Evolutionary conservation across 1,284 basidiomycete species (phyloP), one percentile per base, ranked within the genome.

Genomic region (Heliocybe sulcata): DNA sequence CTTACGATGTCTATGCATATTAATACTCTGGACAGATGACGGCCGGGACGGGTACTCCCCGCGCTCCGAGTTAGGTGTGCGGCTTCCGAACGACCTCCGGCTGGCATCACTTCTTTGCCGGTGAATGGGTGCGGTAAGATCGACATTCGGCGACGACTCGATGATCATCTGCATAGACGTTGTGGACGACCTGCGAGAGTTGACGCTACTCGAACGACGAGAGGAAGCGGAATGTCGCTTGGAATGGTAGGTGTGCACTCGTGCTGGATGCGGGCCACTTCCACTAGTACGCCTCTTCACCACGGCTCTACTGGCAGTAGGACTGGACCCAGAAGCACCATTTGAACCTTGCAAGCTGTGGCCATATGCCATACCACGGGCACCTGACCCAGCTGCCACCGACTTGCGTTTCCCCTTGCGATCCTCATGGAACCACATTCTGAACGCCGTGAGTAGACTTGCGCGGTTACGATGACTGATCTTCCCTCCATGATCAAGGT

Each of bases 381-480:
- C 23, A 25, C 47, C 47, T 25, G 23, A 6, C 6, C 47, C 47
- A 16, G 38, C 11, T 11, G 22, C 25, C 14, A 9, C 42, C 14
- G 80, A 81, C 65, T 87, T 85, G 54, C 82, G 74, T 68, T 91
- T 92, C 3, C 87, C 85, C 63, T 88, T 91, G 61, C 77, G 74
- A 60, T 91, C 89, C 58, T 90, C 88, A 56, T 87, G 79, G 68
- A 92, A 90, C 89, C 89, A 92, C 56, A 83, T 74, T 45, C 86
- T 76, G 67, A 92, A 88, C 9, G 88, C 77, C 2, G 83, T 80
- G 33, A 92, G 65, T 42, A 92, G 63, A 62, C 85, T 91, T 1
- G 85, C 86, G 33, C 88, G 77, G 63, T 83, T 82, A 19, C 85
- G 70, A 53, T 70, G 64, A 8, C 73, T 72, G 27, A 63, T 59